A percentile compares a stretch with the other conserved stretches of the same genome.
Evolutionary conservation across 176 grass and related monocot genomes (phyloP).

Genomic region (Raddia distichophylla): DNA sequence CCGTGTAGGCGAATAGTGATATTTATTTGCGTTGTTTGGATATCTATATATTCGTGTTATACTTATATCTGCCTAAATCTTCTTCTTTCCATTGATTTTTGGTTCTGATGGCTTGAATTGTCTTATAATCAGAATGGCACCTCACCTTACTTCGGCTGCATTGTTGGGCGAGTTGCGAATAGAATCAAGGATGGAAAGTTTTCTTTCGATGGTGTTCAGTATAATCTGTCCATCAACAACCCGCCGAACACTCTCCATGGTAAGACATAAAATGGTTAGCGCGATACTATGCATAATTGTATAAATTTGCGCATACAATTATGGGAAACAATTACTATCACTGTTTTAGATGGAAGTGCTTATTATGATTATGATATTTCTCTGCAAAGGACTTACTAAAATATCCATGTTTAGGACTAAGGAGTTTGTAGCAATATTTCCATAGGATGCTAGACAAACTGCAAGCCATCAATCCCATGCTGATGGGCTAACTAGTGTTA

Average conservation of each 20-base stretch:
- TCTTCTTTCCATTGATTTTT: conserved; percentile 1
- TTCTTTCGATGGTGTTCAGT: conserved; percentile 61
- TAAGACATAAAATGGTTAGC: conserved; percentile 28
- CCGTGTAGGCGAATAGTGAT: no score
- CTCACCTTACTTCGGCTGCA: conserved; percentile 85
- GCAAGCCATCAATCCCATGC: neutral
- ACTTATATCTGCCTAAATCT: conserved; percentile 8
- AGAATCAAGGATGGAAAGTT: conserved; percentile 87
- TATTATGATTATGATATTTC: conserved; percentile 24
- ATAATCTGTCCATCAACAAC: conserved; percentile 75
- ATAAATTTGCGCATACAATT: conserved; percentile 13
- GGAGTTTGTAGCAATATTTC: neutral
- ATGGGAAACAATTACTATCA: neutral
- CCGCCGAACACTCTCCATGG: conserved; percentile 85
- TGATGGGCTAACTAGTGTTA: neutral
- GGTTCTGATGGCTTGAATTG: conserved; percentile 34
- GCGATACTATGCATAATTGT: neutral
- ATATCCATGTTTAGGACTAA: neutral
- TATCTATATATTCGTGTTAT: neutral
- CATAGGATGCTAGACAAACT: neutral
- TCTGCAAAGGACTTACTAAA: conserved; percentile 5
- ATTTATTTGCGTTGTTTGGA: conserved; percentile 25
- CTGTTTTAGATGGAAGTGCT: neutral
- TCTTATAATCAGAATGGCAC: conserved; percentile 65
- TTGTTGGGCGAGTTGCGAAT: conserved; percentile 90